phyloP scores from a whole-genome alignment of 1,284 basidiomycete genomes.

The Trametes sp. region DNA sequence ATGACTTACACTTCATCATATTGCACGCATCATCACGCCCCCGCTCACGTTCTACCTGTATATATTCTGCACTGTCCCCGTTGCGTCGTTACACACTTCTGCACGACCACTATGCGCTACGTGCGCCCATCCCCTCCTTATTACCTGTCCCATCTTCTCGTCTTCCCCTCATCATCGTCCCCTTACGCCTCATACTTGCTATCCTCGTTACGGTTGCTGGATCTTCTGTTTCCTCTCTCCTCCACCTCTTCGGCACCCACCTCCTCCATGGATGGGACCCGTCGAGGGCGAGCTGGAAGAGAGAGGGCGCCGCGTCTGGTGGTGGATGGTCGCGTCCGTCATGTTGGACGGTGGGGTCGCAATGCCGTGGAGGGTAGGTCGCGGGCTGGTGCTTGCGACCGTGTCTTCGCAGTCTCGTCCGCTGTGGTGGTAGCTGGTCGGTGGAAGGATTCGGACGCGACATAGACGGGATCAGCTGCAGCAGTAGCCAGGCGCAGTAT shows the following conservation, averaged over 20 bases:
- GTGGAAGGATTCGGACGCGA: slow-evolving; percentile 6
- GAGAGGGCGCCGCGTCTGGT: slow-evolving; percentile 75
- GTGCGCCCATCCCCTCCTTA: slow-evolving; percentile 29
- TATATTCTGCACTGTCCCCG: slow-evolving; percentile 14
- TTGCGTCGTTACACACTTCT: slow-evolving; percentile 22
- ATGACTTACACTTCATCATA: slow-evolving; percentile 19
- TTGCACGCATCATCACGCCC: slow-evolving; percentile 30
- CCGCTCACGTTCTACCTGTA: slow-evolving; percentile 31
- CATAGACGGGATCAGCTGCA: slow-evolving; percentile 23
- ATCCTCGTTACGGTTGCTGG: slow-evolving; percentile 43
- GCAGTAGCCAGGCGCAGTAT: slow-evolving; percentile 27
- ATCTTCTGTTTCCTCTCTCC: slow-evolving; percentile 62
- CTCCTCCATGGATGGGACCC: slow-evolving; percentile 35
- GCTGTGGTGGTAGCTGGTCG: slow-evolving; percentile 6
- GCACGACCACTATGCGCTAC: slow-evolving; percentile 20
- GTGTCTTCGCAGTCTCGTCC: neutral
- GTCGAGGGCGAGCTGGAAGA: slow-evolving; percentile 64
- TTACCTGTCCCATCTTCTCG: slow-evolving; percentile 24
- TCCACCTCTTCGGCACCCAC: slow-evolving; percentile 54
- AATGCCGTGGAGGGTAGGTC: slow-evolving; percentile 2
- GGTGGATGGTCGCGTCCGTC: slow-evolving; percentile 15
- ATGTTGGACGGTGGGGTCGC: too few species aligned
- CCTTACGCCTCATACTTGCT: slow-evolving; percentile 26
- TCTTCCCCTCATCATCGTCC: slow-evolving; percentile 38
- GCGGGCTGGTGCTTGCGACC: slow-evolving; percentile 7